Evolutionary conservation across 2,329 filamentous ascomycete species (phyloP).

Genomic region (Cordyceps tenuipes): DNA sequence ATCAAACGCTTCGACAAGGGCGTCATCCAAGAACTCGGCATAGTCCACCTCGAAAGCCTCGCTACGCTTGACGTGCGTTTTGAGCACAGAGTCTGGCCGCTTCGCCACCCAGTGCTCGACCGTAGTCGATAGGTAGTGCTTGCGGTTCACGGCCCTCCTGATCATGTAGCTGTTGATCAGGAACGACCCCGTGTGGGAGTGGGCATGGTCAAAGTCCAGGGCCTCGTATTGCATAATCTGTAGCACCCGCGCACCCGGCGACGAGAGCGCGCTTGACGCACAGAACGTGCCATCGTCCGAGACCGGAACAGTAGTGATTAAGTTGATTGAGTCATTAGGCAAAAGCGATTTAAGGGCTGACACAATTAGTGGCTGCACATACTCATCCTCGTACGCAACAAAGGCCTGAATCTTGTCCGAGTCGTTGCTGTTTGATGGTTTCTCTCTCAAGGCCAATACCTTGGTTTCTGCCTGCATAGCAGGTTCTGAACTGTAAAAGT

Average conservation of each 20-base stretch:
- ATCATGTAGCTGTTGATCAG: conserved; percentile 89
- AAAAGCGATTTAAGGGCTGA: conserved; percentile 59
- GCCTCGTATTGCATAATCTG: conserved; percentile 83
- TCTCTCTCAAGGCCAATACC: conserved; percentile 16
- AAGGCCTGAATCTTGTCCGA: conserved; percentile 48
- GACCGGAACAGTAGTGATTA: conserved; percentile 39
- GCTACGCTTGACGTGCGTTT: conserved; percentile 62
- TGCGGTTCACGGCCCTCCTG: conserved; percentile 90
- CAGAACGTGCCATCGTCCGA: conserved; percentile 24
- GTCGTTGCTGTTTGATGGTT: conserved; percentile 12
- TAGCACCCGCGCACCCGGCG: conserved; percentile 38
- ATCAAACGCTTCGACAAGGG: conserved; percentile 83
- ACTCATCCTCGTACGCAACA: conserved; percentile 77
- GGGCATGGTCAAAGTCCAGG: conserved; percentile 72
- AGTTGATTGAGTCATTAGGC: conserved; percentile 42
- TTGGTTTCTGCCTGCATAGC: conserved; percentile 6
- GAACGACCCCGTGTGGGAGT: conserved; percentile 46
- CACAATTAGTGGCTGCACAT: conserved; percentile 80
- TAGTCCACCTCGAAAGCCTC: conserved; percentile 94
- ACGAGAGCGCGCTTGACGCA: conserved; percentile 26
- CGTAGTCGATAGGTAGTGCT: conserved; percentile 84
- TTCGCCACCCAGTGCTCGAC: conserved; percentile 82
- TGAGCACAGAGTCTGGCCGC: conserved; percentile 62
- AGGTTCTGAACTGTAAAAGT: conserved; percentile 18
- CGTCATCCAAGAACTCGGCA: conserved; percentile 92